Evolutionary conservation across 192 early-diverging fungal genomes (phyloP).

Genomic region (Allomyces javanicus): DNA sequence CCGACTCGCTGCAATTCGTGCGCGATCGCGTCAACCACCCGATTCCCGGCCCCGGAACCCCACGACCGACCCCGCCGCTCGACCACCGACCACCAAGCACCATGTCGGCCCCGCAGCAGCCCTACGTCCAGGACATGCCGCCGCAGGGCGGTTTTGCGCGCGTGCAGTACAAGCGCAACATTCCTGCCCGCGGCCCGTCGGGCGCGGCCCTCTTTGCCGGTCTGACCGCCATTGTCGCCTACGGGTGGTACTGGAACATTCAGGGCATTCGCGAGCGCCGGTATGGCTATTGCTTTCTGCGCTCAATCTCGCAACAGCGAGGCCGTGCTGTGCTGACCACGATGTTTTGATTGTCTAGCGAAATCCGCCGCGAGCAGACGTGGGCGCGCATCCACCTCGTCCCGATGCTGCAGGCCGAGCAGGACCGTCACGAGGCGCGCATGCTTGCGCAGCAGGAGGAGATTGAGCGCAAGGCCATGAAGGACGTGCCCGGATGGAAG

Average conservation of each 20-base stretch:
- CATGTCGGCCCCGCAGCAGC: conserved; percentile 1
- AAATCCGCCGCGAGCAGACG: conserved; percentile 74
- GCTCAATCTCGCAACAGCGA: not conserved
- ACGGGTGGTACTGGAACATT: conserved; percentile 56
- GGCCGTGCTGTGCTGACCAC: not conserved
- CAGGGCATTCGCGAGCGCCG: conserved; percentile 15
- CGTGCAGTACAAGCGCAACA: conserved; percentile 68
- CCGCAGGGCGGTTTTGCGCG: conserved; percentile 63
- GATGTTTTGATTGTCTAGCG: conserved; percentile 23
- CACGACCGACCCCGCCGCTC: too few species aligned
- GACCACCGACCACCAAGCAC: not conserved
- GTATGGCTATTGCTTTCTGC: not conserved
- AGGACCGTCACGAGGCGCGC: conserved; percentile 74
- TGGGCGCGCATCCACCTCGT: conserved; percentile 85
- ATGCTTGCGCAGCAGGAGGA: conserved; percentile 56
- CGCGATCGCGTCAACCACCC: too few species aligned
- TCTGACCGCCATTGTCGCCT: conserved; percentile 51
- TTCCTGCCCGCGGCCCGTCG: conserved; percentile 77
- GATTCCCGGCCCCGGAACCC: too few species aligned
- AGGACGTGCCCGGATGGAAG: conserved; percentile 56
- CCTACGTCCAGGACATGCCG: conserved; percentile 43
- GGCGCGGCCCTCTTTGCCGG: conserved; percentile 62
- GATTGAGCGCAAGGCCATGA: conserved; percentile 41
- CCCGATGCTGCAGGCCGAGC: conserved; percentile 80
- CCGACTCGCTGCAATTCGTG: too few species aligned